Evolutionary conservation across 306 rosid genomes (phyloP).

Genomic region (Quercus glauca): DNA sequence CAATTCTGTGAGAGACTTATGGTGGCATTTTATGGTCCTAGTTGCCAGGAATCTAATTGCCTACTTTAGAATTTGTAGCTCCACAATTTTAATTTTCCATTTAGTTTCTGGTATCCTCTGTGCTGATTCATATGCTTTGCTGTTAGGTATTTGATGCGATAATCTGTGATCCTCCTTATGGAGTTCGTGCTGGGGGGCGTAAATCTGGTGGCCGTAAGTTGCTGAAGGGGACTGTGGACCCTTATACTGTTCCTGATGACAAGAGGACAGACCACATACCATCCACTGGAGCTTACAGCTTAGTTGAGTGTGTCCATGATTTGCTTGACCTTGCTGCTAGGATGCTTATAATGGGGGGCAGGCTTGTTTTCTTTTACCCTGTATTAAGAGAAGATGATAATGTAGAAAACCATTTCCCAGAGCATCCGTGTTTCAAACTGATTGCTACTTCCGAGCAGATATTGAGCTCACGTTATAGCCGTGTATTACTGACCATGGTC

Average conservation of each 20-base stretch:
- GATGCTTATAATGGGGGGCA: slow-evolving; percentile 77
- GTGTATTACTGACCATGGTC: slow-evolving; percentile 83
- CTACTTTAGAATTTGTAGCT: background rate
- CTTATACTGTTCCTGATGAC: slow-evolving; percentile 83
- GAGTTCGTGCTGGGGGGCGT: slow-evolving; percentile 99
- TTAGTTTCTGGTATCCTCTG: background rate
- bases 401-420: slow-evolving; percentile 57
- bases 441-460: slow-evolving; percentile 82
- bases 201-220: slow-evolving; percentile 95
- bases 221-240: slow-evolving; percentile 74
- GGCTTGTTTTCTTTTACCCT: slow-evolving; percentile 95
- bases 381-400: slow-evolving; percentile 75
- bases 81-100: background rate
- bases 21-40: background rate
- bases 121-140: slow-evolving; percentile 8
- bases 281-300: slow-evolving; percentile 85
- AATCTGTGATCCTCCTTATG: slow-evolving; percentile 99
- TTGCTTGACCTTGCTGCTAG: slow-evolving; percentile 85
- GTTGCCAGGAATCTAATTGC: background rate
- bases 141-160: slow-evolving; percentile 82
- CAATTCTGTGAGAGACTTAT: background rate
- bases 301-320: slow-evolving; percentile 94
- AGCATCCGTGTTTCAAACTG: slow-evolving; percentile 71
- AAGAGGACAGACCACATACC: slow-evolving; percentile 91
- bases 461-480: slow-evolving; percentile 82